A percentile compares a stretch with the other conserved stretches of the same genome.
Conservation (phyloP, 2,329 filamentous ascomycete genomes). For the Microcyclospora pomicola region DNA sequence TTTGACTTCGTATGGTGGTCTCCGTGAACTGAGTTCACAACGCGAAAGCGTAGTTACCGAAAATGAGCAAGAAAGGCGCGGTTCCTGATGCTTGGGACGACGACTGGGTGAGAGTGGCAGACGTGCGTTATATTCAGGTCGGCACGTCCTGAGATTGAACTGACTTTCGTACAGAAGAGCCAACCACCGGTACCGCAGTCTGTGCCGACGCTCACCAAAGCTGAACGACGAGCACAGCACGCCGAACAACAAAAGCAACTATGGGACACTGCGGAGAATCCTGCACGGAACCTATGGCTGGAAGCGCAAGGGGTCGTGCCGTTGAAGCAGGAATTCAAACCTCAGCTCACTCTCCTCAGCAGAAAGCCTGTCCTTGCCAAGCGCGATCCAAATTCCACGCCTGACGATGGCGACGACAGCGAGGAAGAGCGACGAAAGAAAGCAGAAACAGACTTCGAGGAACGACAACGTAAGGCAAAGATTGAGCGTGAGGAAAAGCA, state of each 20-base stretch:
- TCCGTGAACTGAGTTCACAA: too few relatives aligned
- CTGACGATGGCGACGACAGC: constrained; percentile 46
- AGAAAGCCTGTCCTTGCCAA: constrained; percentile 55
- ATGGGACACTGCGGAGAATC: constrained; percentile 80
- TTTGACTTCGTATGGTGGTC: too few relatives aligned
- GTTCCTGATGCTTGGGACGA: constrained; percentile 79
- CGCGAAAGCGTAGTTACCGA: too few relatives aligned
- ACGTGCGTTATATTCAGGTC: constrained; percentile 34
- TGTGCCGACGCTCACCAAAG: constrained; percentile 48
- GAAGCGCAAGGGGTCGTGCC: constrained; percentile 50
- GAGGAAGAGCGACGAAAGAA: constrained; percentile 48
- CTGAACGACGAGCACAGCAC: constrained; percentile 67
- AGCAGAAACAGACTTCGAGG: constrained; percentile 54
- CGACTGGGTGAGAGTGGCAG: constrained; percentile 73
- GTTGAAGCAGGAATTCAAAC: constrained; percentile 58
- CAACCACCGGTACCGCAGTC: constrained; percentile 22
- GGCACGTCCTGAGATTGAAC: constrained; percentile 16
- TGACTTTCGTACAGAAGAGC: constrained; percentile 18
- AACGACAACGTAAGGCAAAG: constrained; percentile 64
- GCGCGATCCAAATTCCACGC: constrained; percentile 36
- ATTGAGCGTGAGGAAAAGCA: constrained; percentile 79
- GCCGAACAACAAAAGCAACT: constrained; percentile 70
- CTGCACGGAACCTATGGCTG: constrained; percentile 62
- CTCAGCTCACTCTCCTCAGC: constrained; percentile 69
- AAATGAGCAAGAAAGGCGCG: constrained; percentile 32